These are phyloP conservation scores for Suillus weaverae DNA, from an alignment of 768 basidiomycete species.

Conservation along the genomic window DNA sequence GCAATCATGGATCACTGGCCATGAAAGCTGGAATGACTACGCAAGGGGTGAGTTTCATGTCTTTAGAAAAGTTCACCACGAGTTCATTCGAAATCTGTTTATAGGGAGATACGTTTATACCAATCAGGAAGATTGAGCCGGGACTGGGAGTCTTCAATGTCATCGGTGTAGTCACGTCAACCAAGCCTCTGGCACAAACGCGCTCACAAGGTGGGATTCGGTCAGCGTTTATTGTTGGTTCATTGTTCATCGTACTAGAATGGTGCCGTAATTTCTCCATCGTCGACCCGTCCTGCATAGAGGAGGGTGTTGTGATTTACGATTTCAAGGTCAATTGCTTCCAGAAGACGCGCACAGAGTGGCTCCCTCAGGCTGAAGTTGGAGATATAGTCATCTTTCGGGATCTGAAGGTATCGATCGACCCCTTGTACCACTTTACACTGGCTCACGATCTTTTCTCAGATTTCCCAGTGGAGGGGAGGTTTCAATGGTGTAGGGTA, in stretches of 20 bases:
- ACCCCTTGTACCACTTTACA: not conserved
- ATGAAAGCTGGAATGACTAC: constrained; percentile 1
- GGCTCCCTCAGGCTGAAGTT: constrained; percentile 49
- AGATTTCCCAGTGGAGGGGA: constrained; percentile 37
- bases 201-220: constrained; percentile 27
- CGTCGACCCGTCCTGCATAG: constrained; percentile 50
- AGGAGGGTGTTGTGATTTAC: constrained; percentile 22
- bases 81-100: not conserved
- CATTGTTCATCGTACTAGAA: constrained; percentile 35
- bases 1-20: not conserved
- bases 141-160: constrained; percentile 25
- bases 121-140: constrained; percentile 16
- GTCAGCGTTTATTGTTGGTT: not conserved
- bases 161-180: constrained; percentile 33
- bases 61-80: too few relatives aligned
- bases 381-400: constrained; percentile 55
- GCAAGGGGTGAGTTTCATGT: not conserved
- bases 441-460: not conserved
- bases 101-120: constrained; percentile 29
- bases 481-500: constrained; percentile 44
- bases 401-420: constrained; percentile 44
- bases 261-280: constrained; percentile 45
- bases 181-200: constrained; percentile 17
- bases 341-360: constrained; percentile 43
- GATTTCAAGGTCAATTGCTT: constrained; percentile 48